Base-by-base conservation (phyloP, 2,329 filamentous ascomycete genomes). In the Aspergillus piperis region DNA sequence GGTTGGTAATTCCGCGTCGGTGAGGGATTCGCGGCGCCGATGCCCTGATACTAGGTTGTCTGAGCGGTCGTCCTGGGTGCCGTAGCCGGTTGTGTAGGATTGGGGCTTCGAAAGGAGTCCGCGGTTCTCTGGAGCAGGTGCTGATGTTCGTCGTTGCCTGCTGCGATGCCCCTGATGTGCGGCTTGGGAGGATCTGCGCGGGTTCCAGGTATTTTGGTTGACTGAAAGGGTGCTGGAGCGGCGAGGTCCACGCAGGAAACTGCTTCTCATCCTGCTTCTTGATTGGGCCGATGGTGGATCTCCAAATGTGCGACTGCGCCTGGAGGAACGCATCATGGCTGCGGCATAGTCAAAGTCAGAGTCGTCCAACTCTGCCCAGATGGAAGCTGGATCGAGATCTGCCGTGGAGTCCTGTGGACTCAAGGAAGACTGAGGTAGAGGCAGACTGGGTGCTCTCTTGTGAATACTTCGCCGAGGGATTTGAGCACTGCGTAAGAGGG, bases 361-460 rank as follows among this genome's bases (percentile, higher is more conserved):
- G 68, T 96, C 92, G 70, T 95, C 89, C 13, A 96, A 82, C 73
- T 96, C 92, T 58, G 88, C 90, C 92, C 92, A 96, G 32, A 96
- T 95, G 68, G 95, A 90, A 38, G 87, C 87, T 1, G 86, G 85
- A 71, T 95, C 90, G 59, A 81, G 85, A 86, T 56, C 86, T 72
- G 74, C 72, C 41, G 79, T 82, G 17, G 81, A 83, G 65, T 81
- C 81, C 69, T 80, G 82, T 59, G 79, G 80, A 53, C 67, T 66
- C 21, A 69, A 60, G 5, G 72, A 66, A 32, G 70, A 66, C 50
- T 70, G 64, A 15, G 70, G 63, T 17, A 70, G 63, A 58, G 73
- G 71, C 48, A 72, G 64, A 64, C 70, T 77, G 39, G 74, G 74
- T 17, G 74, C 70, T 60, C 75, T 71, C 48, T 73, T 68, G 61